Evolutionary conservation across 2,329 filamentous ascomycete species (phyloP).

Genomic region (Monosporascus sp.): DNA sequence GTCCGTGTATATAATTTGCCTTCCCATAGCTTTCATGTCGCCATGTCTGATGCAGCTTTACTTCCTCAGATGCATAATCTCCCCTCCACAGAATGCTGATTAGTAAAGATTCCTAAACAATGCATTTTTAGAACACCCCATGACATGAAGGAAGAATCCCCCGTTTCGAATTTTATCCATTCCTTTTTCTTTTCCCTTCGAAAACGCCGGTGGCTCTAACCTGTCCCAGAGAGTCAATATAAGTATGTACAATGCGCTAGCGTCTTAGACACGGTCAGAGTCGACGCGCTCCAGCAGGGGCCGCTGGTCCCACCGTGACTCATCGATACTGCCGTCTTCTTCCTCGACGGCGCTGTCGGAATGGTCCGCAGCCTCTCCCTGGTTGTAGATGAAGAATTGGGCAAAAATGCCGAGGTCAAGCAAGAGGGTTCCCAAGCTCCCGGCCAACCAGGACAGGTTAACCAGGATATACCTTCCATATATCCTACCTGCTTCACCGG

Average conservation of each 20-base stretch:
- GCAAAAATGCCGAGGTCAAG: constrained; percentile 82
- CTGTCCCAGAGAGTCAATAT: neutral
- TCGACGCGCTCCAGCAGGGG: constrained; percentile 24
- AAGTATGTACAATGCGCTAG: neutral
- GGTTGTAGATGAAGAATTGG: constrained; percentile 83
- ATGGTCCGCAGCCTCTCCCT: constrained; percentile 30
- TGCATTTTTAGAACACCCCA: no score
- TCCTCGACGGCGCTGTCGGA: constrained; percentile 26
- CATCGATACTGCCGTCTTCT: constrained; percentile 17
- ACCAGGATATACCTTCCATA: constrained; percentile 83
- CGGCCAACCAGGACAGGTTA: constrained; percentile 85
- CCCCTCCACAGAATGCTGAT: no score
- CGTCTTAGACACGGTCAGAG: constrained; percentile 8
- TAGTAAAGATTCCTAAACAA: no score
- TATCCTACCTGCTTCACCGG: constrained; percentile 59
- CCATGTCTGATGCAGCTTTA: no score
- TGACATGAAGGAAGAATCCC: no score
- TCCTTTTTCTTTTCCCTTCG: neutral
- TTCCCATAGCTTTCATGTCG: no score
- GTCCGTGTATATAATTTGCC: no score
- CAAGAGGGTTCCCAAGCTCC: constrained; percentile 80
- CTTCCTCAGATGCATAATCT: no score
- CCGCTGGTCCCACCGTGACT: constrained; percentile 21
- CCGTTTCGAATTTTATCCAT: neutral
- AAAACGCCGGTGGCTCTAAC: neutral